Base-by-base conservation (phyloP, 805 yeast genomes). In the Brettanomyces naardenensis region DNA sequence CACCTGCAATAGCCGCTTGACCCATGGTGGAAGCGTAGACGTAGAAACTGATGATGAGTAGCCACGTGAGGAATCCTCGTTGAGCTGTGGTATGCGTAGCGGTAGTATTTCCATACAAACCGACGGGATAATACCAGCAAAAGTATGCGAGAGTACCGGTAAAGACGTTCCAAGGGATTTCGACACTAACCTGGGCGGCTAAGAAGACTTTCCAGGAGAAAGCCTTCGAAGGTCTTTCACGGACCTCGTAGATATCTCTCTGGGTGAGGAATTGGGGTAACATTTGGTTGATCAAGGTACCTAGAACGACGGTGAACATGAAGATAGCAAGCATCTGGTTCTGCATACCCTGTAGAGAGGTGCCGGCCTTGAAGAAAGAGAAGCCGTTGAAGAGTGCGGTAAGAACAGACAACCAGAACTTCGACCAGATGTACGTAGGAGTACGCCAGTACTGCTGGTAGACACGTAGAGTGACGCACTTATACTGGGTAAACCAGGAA, bases 321-420 rank as follows among this genome's bases (percentile, higher is more conserved):
- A 84, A 84, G 32, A 80, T 53, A 2, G 88, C 67, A 49, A 81
- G 74, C 87, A 83, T 78, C 64, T 81, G 92, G 59, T 85, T 84
- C 58, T 87, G 95, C 50, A 85, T 57, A 53, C 85, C 79, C 60
- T 75, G 86, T 33, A 68, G 54, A 10, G 86, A 70, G 19, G 68
- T 68, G 39, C 67, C 65, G 26, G 87, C 82, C 43, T 77, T 78
- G 61, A 72, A 79, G 59, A 78, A 78, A 4, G 85, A 71, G 53
- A 80, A 76, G 45, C 86, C 86, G 48, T 77, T 78, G 63, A 79
- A 77, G 34, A 80, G 53, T 18, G 79, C 64, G 42, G 82, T 61
- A 10, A 70, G 51, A 4, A 70, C 59, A 44, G 75, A 68, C 59
- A 82, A 69, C 40, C 62, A 53, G 36, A 69, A 49, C 66, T 72